phyloP scores from a whole-genome alignment of 352 stramenopile species.

The Phytophthora ramorum region DNA sequence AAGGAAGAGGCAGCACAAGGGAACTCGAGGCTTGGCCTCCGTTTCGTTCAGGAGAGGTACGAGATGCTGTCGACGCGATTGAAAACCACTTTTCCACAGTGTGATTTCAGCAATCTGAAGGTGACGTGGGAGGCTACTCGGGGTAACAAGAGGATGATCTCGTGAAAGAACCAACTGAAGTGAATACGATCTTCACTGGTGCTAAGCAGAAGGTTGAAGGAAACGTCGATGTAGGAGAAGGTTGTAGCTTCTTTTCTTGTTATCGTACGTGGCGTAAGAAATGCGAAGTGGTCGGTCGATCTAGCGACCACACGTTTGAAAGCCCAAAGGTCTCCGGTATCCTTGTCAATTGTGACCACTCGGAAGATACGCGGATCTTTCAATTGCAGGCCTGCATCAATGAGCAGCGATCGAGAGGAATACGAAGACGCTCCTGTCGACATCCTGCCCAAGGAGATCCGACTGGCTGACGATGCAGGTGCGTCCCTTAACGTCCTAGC shows the following conservation, averaged over 20 bases:
- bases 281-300: no score
- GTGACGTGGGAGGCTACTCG: conserved; percentile 1
- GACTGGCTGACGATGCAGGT: conserved; percentile 53
- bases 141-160: no score
- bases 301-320: conserved; percentile 8
- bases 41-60: conserved; percentile 13
- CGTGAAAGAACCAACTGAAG: no score
- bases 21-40: conserved; percentile 3
- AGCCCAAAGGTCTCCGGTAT: conserved; percentile 17
- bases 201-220: no score
- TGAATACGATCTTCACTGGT: no score
- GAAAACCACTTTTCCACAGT: conserved; percentile 12
- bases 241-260: no score
- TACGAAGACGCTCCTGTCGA: conserved; percentile 54
- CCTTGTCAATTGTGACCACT: conserved; percentile 23
- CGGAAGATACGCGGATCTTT: conserved; percentile 17
- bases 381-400: conserved; percentile 3
- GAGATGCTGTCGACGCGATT: neutral
- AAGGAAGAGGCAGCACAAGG: neutral
- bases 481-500: neutral
- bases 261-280: no score
- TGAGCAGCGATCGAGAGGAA: conserved; percentile 11
- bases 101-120: conserved; percentile 18
- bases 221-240: no score
- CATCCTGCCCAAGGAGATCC: conserved; percentile 62